Conservation (phyloP, 2,329 filamentous ascomycete genomes). For the Cladobotryum protrusum region DNA sequence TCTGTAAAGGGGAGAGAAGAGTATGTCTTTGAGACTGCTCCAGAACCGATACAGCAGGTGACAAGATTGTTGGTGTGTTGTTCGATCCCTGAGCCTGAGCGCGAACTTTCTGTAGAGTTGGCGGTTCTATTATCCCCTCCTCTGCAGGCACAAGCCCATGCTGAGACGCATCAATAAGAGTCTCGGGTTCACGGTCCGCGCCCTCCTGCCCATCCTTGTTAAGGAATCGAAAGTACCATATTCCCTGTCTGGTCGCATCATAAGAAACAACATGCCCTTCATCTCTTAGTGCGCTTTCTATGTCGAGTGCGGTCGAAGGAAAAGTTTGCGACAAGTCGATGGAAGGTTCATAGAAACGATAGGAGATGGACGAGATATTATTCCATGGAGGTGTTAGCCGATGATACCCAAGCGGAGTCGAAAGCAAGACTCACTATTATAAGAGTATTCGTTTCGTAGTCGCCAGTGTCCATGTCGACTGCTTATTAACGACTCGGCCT, state of each 20-base stretch:
- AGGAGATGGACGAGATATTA: conserved; percentile 50
- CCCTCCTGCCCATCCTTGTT: conserved; percentile 33
- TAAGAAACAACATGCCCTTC: conserved; percentile 49
- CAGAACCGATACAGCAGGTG: conserved; percentile 34
- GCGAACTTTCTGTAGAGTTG: conserved; percentile 41
- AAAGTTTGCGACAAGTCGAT: conserved; percentile 38
- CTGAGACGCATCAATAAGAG: conserved; percentile 38
- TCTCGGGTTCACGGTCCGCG: conserved; percentile 26
- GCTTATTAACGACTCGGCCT: conserved; percentile 24
- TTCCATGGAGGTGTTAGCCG: conserved; percentile 34
- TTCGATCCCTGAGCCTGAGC: conserved; percentile 31
- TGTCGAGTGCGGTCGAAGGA: conserved; percentile 41
- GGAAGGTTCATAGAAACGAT: conserved; percentile 49
- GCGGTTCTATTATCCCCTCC: conserved; percentile 46
- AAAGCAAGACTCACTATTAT: conserved; percentile 42
- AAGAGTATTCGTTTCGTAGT: conserved; percentile 57
- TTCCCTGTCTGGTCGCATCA: conserved; percentile 42
- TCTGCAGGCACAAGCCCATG: conserved; percentile 40
- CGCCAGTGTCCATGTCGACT: conserved; percentile 56
- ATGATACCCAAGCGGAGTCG: conserved; percentile 7
- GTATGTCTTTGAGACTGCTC: conserved; percentile 30
- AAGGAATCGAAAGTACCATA: conserved; percentile 50
- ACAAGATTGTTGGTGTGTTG: conserved; percentile 42
- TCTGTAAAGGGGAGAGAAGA: conserved; percentile 10
- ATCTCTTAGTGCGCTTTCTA: conserved; percentile 45